Conservation (phyloP, 1,284 basidiomycete species). For the Sanghuangporus sanghuang region DNA sequence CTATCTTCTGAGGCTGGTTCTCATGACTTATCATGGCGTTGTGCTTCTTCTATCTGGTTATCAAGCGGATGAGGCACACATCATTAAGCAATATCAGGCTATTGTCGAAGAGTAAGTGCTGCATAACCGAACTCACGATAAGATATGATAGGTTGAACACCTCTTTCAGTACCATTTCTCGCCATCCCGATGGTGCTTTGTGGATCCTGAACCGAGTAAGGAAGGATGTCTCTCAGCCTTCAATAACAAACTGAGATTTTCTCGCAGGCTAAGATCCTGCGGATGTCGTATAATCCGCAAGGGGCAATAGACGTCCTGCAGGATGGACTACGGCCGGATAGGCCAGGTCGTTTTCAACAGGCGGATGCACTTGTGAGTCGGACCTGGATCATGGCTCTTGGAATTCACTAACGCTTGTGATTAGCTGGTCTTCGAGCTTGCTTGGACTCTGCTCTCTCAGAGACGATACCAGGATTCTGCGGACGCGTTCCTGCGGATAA, state of each 20-base stretch:
- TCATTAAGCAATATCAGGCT: slow-evolving; percentile 54
- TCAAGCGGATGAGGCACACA: slow-evolving; percentile 64
- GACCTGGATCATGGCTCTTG: not conserved
- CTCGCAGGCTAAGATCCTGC: slow-evolving; percentile 63
- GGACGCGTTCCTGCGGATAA: slow-evolving; percentile 57
- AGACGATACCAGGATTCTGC: slow-evolving; percentile 62
- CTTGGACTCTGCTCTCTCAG: slow-evolving; percentile 67
- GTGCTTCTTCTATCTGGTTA: slow-evolving; percentile 66
- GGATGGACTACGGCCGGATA: slow-evolving; percentile 49
- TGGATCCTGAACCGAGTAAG: slow-evolving; percentile 71
- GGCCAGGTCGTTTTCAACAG: slow-evolving; percentile 54
- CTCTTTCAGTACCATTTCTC: slow-evolving; percentile 33
- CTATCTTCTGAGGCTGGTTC: slow-evolving; percentile 43
- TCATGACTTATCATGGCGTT: slow-evolving; percentile 75
- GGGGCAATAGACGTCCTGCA: slow-evolving; percentile 59
- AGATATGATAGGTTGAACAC: not conserved
- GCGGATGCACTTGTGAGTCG: slow-evolving; percentile 60
- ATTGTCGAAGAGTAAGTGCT: slow-evolving; percentile 46
- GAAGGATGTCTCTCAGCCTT: slow-evolving; percentile 2
- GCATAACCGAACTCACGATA: not conserved
- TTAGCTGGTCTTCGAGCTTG: slow-evolving; percentile 70
- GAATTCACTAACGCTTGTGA: not conserved
- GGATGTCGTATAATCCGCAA: slow-evolving; percentile 59
- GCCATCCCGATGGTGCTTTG: slow-evolving; percentile 63
- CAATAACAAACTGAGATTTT: not conserved